A percentile compares a stretch with the other conserved stretches of the same genome.
Conservation (phyloP, 768 basidiomycete genomes). For the Calvatia gigantea region DNA sequence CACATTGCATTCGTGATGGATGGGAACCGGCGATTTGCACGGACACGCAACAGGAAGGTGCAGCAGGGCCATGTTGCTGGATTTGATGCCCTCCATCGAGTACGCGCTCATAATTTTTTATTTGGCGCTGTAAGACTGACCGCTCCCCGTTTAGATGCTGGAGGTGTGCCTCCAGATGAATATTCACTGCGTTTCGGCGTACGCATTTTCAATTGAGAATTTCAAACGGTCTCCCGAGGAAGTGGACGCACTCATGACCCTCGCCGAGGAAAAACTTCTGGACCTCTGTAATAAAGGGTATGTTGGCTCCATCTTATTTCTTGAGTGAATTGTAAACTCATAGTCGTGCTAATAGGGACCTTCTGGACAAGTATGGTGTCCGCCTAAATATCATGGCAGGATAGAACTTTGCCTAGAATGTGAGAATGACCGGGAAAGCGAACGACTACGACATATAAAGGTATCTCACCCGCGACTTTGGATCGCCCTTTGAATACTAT, state of each 20-base stretch:
- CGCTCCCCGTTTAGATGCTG: constrained; percentile 52
- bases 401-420: constrained; percentile 68
- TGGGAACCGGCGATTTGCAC: constrained; percentile 90
- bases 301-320: constrained; percentile 21
- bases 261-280: constrained; percentile 73
- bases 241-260: constrained; percentile 82
- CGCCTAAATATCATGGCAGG: constrained; percentile 81
- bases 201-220: constrained; percentile 98
- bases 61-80: constrained; percentile 83
- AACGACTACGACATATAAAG: constrained; percentile 59
- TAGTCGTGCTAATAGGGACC: constrained; percentile 44
- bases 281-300: constrained; percentile 84
- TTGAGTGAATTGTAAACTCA: not conserved
- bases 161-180: constrained; percentile 82
- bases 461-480: constrained; percentile 33
- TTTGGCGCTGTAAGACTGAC: not conserved
- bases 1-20: constrained; percentile 98
- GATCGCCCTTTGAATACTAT: not conserved
- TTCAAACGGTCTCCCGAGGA: constrained; percentile 86
- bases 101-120: constrained; percentile 34
- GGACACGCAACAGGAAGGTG: constrained; percentile 59
- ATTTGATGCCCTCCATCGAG: constrained; percentile 74
- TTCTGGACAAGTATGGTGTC: constrained; percentile 80
- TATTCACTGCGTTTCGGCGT: constrained; percentile 85
- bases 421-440: constrained; percentile 67